phyloP scores from a whole-genome alignment of 768 basidiomycete genomes.

The Podaxis sp. region DNA sequence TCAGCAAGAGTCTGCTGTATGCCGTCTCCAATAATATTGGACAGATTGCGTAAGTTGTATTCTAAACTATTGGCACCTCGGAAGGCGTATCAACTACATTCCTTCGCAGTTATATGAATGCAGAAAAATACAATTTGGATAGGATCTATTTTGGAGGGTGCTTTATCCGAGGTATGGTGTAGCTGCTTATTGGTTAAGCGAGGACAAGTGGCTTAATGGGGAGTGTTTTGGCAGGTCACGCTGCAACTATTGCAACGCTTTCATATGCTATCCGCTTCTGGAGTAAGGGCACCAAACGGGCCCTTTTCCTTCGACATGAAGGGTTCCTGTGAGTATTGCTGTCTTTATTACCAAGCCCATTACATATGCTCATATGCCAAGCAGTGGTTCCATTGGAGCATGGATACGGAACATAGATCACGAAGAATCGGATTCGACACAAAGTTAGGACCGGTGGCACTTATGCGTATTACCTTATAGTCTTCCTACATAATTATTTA shows the following conservation, averaged over 20 bases:
- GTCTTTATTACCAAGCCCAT: constrained; percentile 10
- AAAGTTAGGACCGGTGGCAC: not conserved
- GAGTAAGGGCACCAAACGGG: constrained; percentile 97
- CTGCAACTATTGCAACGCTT: constrained; percentile 93
- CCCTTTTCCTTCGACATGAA: constrained; percentile 95
- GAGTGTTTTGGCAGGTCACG: constrained; percentile 64
- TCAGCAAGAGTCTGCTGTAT: constrained; percentile 91
- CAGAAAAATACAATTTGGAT: constrained; percentile 95
- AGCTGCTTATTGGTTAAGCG: constrained; percentile 8
- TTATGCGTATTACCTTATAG: not conserved
- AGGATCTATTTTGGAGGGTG: constrained; percentile 99
- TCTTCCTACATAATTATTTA: not conserved
- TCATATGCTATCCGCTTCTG: constrained; percentile 99
- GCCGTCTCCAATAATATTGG: constrained; percentile 99
- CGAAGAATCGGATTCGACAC: constrained; percentile 18
- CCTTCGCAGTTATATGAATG: constrained; percentile 88
- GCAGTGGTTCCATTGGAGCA: constrained; percentile 89
- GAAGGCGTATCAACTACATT: not conserved
- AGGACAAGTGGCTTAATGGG: constrained; percentile 14
- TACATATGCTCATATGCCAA: constrained; percentile 14
- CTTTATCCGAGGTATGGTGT: constrained; percentile 85
- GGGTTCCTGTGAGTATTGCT: constrained; percentile 81
- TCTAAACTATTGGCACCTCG: constrained; percentile 4
- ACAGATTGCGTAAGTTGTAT: constrained; percentile 89
- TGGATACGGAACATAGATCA: constrained; percentile 95